These are phyloP conservation scores for Kodamaea laetipori DNA, from an alignment of 805 yeast genomes.

Conservation along the genomic window DNA sequence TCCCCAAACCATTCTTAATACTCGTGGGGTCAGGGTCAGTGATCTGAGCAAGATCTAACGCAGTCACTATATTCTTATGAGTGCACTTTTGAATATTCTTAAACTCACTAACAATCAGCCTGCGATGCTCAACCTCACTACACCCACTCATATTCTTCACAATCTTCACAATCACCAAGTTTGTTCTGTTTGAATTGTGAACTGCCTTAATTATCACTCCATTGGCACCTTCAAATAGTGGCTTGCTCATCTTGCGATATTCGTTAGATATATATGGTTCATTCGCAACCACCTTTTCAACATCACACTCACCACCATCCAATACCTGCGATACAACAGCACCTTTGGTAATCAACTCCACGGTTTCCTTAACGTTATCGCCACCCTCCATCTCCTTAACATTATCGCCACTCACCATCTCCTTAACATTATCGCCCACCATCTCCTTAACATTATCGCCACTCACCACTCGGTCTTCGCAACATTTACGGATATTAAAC, in stretches of 20 bases:
- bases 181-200: constrained; percentile 20
- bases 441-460: too few species aligned
- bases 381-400: too few species aligned
- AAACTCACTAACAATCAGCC: constrained; percentile 25
- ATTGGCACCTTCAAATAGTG: constrained; percentile 46
- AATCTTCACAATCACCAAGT: constrained; percentile 32
- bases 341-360: too few species aligned
- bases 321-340: too few species aligned
- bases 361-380: too few species aligned
- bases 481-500: too few species aligned
- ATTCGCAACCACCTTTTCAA: background rate
- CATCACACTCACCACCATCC: background rate
- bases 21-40: constrained; percentile 12
- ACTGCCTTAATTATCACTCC: constrained; percentile 39
- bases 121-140: constrained; percentile 18
- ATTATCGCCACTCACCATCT: too few species aligned
- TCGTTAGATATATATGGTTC: constrained; percentile 20
- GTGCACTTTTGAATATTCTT: constrained; percentile 28
- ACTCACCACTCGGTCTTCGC: too few species aligned
- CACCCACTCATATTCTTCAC: constrained; percentile 25
- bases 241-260: constrained; percentile 29
- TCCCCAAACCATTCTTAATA: constrained; percentile 24
- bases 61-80: constrained; percentile 32
- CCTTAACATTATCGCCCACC: too few species aligned
- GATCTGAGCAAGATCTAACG: constrained; percentile 27